phyloP scores from a whole-genome alignment of 257 asterid genomes.

The Solanum commersonii region DNA sequence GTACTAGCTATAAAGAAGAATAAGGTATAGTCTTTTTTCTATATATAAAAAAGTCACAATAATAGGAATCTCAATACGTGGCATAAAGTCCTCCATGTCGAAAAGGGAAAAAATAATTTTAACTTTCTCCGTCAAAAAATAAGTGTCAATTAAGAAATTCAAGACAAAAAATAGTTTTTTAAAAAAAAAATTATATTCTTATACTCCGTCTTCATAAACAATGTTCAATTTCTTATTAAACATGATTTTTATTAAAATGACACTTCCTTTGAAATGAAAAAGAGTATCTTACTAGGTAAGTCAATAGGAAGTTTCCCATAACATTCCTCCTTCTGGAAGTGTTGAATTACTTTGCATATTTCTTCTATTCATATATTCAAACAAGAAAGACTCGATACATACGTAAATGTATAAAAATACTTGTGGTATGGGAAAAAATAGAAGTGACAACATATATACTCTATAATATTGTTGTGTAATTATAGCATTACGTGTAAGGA shows the following conservation, averaged over 20 bases:
- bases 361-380: background rate
- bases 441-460: background rate
- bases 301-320: background rate
- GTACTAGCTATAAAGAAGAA: background rate
- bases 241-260: background rate
- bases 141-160: background rate
- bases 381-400: background rate
- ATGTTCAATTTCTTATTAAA: background rate
- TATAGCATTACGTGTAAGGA: background rate
- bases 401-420: background rate
- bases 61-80: background rate
- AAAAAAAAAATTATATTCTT: background rate
- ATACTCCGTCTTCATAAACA: background rate
- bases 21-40: background rate
- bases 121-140: background rate
- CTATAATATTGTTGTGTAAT: background rate
- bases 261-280: no score
- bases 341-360: background rate
- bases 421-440: background rate
- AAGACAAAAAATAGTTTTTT: background rate
- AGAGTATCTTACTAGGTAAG: background rate
- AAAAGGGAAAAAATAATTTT: no score
- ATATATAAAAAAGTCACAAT: background rate
- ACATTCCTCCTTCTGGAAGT: background rate
- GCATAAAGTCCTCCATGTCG: background rate